Base-by-base conservation (phyloP, 75 land plant species). In the Gnetum montanum region DNA sequence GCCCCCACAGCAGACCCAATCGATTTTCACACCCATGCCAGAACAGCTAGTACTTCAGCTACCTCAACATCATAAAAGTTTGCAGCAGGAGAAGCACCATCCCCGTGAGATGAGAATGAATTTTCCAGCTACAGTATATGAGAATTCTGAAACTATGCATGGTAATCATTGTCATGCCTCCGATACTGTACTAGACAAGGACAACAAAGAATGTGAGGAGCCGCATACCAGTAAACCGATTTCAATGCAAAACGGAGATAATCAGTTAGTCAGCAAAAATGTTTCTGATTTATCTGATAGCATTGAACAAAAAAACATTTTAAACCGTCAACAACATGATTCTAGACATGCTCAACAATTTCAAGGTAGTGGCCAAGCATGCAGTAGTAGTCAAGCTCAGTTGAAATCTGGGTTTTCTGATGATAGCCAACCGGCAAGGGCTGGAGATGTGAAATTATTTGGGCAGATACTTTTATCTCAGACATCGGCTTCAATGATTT, bases 381-480 rank as follows among this genome's bases (percentile, higher is more conserved):
- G 27, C 18, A 22, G 20, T 16, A 1, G 3, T 29, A 1, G 33
- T 50, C 53, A 24, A 48, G 27, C 24, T 29, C n/a, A n/a, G n/a
- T n/a, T n/a, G n/a, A 60, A 46, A 48, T 24, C 34, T 31, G 31
- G 30, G 34, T 24, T 34, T 49, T 4, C 11, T 19, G 34, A 31
- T 22, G 57, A 60, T 36, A 35, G 19, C 49, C 55, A 52, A 19
- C 72, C 55, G 36, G 7, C 45, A 7, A 59, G 65, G n/a, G 52
- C 46, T 40, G 64, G 62, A 27, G 76, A 75, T 61, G 70, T 66
- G 27, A 75, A 75, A 59, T 57, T 75, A 19, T 75, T 75, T 66
- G 79, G 79, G 23, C 79, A 75, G 62, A 61, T 76, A 43, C 79
- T 75, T 19, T 37, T 75, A 4, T 66, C 69, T 18, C 79, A 72